A percentile compares a stretch with the other conserved stretches of the same genome.
Evolutionary conservation across 768 basidiomycete genomes (phyloP).

Genomic region (Rhizopogon sp.): DNA sequence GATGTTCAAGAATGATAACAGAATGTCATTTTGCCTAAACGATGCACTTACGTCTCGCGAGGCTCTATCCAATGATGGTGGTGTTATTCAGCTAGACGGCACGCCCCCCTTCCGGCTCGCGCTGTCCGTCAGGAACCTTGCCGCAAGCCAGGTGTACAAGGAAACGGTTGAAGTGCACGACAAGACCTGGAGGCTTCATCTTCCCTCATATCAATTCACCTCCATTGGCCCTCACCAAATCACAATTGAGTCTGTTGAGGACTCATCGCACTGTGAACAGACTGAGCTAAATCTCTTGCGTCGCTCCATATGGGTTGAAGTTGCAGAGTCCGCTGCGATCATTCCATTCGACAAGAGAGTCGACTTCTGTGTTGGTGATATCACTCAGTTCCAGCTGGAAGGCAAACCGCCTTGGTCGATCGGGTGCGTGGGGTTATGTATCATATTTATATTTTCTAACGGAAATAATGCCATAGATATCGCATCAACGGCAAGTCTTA

Average conservation of each 20-base stretch:
- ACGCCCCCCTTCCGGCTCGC: conserved; percentile 80
- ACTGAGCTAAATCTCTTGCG: conserved; percentile 55
- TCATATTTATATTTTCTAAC: conserved; percentile 3
- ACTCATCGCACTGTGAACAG: conserved; percentile 80
- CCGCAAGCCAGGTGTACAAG: conserved; percentile 57
- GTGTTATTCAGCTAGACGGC: conserved; percentile 68
- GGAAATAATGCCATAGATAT: conserved; percentile 47
- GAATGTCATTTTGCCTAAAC: conserved; percentile 71
- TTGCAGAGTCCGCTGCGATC: conserved; percentile 95
- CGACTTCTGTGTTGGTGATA: conserved; percentile 89
- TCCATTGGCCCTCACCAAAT: conserved; percentile 81
- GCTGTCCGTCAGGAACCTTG: conserved; percentile 72
- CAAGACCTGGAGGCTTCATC: conserved; percentile 64
- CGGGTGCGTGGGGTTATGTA: conserved; percentile 43
- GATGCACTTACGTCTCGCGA: conserved; percentile 60
- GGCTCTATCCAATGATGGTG: conserved; percentile 43
- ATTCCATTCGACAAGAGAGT: conserved; percentile 72
- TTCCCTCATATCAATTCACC: conserved; percentile 66
- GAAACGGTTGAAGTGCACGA: conserved; percentile 48
- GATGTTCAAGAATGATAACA: conserved; percentile 61
- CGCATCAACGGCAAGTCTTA: conserved; percentile 71
- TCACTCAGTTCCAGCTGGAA: conserved; percentile 87
- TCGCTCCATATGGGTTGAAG: conserved; percentile 77
- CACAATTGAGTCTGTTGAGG: conserved; percentile 70
- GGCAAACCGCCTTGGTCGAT: conserved; percentile 93